A percentile compares a stretch with the other conserved stretches of the same genome.
Evolutionary conservation across 805 yeast species (phyloP).

Genomic region (Ogataea polymorpha): DNA sequence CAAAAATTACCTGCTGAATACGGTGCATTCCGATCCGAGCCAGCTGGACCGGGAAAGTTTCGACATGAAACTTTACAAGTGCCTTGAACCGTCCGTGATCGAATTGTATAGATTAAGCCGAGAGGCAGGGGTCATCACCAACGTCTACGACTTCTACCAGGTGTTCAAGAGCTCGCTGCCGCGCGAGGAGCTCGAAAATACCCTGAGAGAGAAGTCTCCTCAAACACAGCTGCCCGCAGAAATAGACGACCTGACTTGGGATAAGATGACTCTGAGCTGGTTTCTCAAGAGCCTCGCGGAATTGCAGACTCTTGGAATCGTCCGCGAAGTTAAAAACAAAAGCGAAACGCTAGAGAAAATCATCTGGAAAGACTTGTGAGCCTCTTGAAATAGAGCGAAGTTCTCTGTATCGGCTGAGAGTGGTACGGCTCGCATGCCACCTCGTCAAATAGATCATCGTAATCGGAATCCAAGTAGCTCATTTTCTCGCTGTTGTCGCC

Average conservation of each 20-base stretch:
- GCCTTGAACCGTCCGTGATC: slow-evolving; percentile 48
- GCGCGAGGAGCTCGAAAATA: slow-evolving; percentile 15
- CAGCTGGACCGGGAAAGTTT: slow-evolving; percentile 4
- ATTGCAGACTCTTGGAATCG: slow-evolving; percentile 63
- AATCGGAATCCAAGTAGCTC: slow-evolving; percentile 10
- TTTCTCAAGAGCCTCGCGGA: slow-evolving; percentile 75
- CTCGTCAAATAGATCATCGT: slow-evolving; percentile 8
- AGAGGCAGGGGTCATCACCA: slow-evolving; percentile 65
- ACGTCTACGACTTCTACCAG: slow-evolving; percentile 34
- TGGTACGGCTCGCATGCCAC: not conserved
- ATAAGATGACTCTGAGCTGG: slow-evolving; percentile 61
- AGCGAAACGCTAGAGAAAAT: slow-evolving; percentile 68
- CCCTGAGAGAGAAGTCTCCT: slow-evolving; percentile 12
- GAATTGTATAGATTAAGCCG: slow-evolving; percentile 66
- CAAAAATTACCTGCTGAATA: slow-evolving; percentile 27
- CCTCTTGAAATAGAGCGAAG: slow-evolving; percentile 21
- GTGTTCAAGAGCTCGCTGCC: slow-evolving; percentile 35
- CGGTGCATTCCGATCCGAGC: slow-evolving; percentile 22
- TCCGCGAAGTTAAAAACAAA: slow-evolving; percentile 58
- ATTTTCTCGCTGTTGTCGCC: slow-evolving; percentile 6
- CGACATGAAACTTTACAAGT: slow-evolving; percentile 30
- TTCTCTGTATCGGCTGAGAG: slow-evolving; percentile 12
- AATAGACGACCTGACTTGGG: slow-evolving; percentile 51
- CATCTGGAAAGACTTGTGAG: slow-evolving; percentile 62
- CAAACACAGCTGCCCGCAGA: not conserved